Base-by-base conservation (phyloP, 106 monocot species). In the Apostasia ramifera region DNA sequence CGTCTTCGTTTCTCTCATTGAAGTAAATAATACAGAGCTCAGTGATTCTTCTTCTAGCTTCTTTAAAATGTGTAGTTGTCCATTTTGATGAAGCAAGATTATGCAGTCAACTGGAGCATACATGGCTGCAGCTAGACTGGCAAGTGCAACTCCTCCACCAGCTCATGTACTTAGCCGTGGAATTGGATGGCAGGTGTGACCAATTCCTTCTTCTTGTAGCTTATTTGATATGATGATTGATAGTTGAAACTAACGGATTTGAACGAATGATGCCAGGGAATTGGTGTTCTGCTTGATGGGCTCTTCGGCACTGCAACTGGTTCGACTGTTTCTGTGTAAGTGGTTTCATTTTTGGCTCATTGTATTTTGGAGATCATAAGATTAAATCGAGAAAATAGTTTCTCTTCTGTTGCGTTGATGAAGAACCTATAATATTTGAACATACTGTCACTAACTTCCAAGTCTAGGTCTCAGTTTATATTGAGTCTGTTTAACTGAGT, bases 301-400 rank as follows among this genome's bases (percentile, higher is more conserved):
- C 72, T 89, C 37, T 89, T 59, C 72, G 88, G 88, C 44, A 89
- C 88, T 8, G 71, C 45, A 13, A 72, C 84, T 4, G 88, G 88
- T 71, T 82, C 84, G 11, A 88, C 88, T 63, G 84, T 89, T 15
- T 89, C 82, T 69, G 79, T 89, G 88, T 89, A 85, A 79, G 88
- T 74, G 26, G 26, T 26, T 26, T 26, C 26, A 26, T 26, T 26
- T 26, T 26, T 26, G 26, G 26, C 26, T 26, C 26, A 26, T 26
- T 26, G 26, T 26, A 26, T 26, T 26, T 26, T 26, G 26, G 26
- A 26, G 26, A 26, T 26, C 26, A 26, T 26, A 26, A 26, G 26
- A 26, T 26, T 26, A 26, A 26, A 26, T 26, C 26, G 26, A 26
- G 26, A 26, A 26, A 26, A 26, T 26, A 26, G 26, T 26, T 26